Evolutionary conservation across 164 flowering plant species (phyloP).

Genomic region (Vitis labrusca): DNA sequence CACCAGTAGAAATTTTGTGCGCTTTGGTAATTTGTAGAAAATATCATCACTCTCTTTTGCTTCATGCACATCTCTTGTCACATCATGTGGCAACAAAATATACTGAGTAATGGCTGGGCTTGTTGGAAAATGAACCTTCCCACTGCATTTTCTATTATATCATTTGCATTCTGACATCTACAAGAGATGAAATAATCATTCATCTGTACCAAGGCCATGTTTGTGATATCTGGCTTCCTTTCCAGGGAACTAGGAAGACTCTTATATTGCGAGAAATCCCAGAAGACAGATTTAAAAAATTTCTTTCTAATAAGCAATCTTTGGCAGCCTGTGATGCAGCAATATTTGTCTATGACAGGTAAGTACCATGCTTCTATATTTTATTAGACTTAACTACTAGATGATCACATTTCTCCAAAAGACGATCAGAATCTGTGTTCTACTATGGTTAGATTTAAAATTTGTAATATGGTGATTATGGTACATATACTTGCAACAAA

Average conservation of each 20-base stretch:
- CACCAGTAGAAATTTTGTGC: neutral
- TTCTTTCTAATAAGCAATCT: slow-evolving; percentile 30
- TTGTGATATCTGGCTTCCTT: neutral
- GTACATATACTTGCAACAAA: neutral
- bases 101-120: neutral
- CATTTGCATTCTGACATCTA: neutral
- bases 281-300: slow-evolving; percentile 28
- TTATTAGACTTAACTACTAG: no score
- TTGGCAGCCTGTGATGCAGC: slow-evolving; percentile 41
- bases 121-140: neutral
- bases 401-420: neutral
- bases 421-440: neutral
- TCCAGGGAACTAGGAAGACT: slow-evolving; percentile 38
- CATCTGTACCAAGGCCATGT: neutral
- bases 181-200: neutral
- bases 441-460: neutral
- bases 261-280: slow-evolving; percentile 41
- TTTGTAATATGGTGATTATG: neutral
- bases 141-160: neutral
- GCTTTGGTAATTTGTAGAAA: neutral
- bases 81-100: neutral
- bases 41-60: slow-evolving; percentile 3
- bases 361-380: neutral
- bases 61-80: neutral
- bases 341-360: slow-evolving; percentile 44